Base-by-base conservation (phyloP, 345 rosid species). In the Arabis alpina region DNA sequence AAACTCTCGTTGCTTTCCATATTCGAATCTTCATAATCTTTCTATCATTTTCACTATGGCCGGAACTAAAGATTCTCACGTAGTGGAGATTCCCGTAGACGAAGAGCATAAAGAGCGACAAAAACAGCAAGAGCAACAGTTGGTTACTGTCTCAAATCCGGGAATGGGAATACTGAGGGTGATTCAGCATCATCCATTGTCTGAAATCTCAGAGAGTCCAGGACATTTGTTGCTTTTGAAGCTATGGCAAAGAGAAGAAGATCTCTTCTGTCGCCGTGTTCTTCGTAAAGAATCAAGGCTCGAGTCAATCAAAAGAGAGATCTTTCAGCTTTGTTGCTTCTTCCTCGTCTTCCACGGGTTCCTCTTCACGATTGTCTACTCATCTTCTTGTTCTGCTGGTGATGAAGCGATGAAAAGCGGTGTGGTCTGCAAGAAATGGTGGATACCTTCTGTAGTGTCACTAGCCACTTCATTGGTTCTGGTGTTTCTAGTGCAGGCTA, bases 171-270 rank as follows among this genome's bases (percentile, higher is more conserved):
- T 70, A 50, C 76, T 76, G 39, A 54, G 76, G 3, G 92, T 88
- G 56, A 83, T 95, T 57, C 97, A 90, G 73, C 85, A 90, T 55
- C 99, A 95, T 80, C 99, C 99, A 15, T 50, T 90, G 24, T 80
- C 83, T 73, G 98, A 95, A 66, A 95, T 95, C 76, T 95, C 98
- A 25, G 76, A 75, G 50, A 84, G 92, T 79, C 98, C 99, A 1
- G 99, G 99, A 40, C 98, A 95, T 70, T 81, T 92, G 16, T 78
- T 95, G 76, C 99, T 92, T 19, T 81, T 92, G 55, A 92, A 95
- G 75, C 80, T 92, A 34, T 88, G 98, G 98, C 94, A 92, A 68
- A 81, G 99, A 76, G 99, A 95, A 44, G 98, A 95, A 75, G 79
- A 83, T 41, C 74, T 82, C 16, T 85, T 82, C 49, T 72, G 83